Percentiles rank a stretch among this genome's conserved stretches.
phyloP scores from a whole-genome alignment of 2,329 filamentous ascomycete genomes.

The Fusarium pseudoanthophilum region DNA sequence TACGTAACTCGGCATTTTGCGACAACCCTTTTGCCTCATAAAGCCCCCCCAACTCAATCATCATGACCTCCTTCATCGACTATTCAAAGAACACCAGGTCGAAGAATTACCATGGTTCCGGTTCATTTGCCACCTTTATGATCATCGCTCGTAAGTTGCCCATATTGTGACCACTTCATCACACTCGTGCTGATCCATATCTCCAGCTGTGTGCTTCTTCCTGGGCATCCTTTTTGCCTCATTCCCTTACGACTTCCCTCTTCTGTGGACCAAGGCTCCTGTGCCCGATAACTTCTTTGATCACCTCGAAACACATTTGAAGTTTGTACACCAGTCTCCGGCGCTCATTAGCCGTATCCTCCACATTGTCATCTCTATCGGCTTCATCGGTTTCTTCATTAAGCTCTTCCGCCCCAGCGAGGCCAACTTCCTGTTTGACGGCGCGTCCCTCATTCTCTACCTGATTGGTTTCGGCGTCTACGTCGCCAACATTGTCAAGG shows the following conservation, averaged over 20 bases:
- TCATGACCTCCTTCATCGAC: slow-evolving; percentile 57
- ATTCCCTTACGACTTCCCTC: slow-evolving; percentile 95
- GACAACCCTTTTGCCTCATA: slow-evolving; percentile 18
- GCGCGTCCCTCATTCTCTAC: slow-evolving; percentile 82
- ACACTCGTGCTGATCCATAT: neutral
- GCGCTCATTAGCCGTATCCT: slow-evolving; percentile 93
- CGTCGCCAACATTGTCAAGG: slow-evolving; percentile 96
- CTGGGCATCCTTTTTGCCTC: slow-evolving; percentile 96
- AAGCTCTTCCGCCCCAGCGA: slow-evolving; percentile 96
- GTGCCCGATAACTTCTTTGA: slow-evolving; percentile 77
- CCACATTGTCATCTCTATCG: slow-evolving; percentile 90
- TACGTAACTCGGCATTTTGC: slow-evolving; percentile 15
- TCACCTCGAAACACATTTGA: slow-evolving; percentile 88
- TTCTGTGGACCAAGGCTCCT: slow-evolving; percentile 79
- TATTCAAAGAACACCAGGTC: slow-evolving; percentile 68
- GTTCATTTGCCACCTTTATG: slow-evolving; percentile 94
- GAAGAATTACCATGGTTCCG: slow-evolving; percentile 67
- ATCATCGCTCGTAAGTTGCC: slow-evolving; percentile 87
- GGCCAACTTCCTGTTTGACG: slow-evolving; percentile 95
- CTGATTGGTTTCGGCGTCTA: slow-evolving; percentile 92
- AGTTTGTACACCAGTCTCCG: slow-evolving; percentile 90
- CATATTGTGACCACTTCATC: slow-evolving; percentile 6
- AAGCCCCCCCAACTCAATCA: slow-evolving; percentile 30
- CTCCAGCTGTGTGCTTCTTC: slow-evolving; percentile 89
- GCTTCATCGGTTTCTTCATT: slow-evolving; percentile 86